Evolutionary conservation across 495 filamentous ascomycete species (phyloP).

Genomic region (Aspergillus bridgeri): DNA sequence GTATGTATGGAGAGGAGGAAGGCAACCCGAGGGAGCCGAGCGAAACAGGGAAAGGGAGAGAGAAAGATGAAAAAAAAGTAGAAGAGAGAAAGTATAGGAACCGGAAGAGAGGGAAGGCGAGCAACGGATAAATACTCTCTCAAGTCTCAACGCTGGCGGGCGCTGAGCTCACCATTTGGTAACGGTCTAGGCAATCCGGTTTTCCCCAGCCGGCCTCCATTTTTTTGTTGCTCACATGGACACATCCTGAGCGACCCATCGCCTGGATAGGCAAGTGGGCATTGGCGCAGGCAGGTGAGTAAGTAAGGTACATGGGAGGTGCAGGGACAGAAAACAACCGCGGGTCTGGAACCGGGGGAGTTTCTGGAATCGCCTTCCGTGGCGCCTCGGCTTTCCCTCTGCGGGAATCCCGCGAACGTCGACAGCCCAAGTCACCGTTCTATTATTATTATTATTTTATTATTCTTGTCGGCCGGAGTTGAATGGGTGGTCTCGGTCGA

Average conservation of each 20-base stretch:
- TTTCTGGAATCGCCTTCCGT: background rate
- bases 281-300: background rate
- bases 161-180: slow-evolving; percentile 11
- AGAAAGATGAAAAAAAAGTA: background rate
- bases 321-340: background rate
- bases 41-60: background rate
- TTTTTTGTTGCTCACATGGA: slow-evolving; percentile 37
- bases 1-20: background rate
- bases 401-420: slow-evolving; percentile 33
- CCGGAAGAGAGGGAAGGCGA: background rate
- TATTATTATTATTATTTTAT: no score
- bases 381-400: slow-evolving; percentile 38
- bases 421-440: no score
- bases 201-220: slow-evolving; percentile 9
- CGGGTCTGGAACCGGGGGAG: slow-evolving; percentile 20
- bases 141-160: slow-evolving; percentile 2
- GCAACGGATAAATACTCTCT: slow-evolving; percentile 9
- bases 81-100: background rate
- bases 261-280: background rate
- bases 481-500: background rate
- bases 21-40: background rate
- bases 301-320: background rate
- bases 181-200: slow-evolving; percentile 8
- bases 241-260: slow-evolving; percentile 17
- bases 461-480: background rate